Evolutionary conservation across 371 early-diverging fungal genomes (phyloP), one percentile per base, ranked within the genome.

Genomic region (Apophysomyces variabilis): DNA sequence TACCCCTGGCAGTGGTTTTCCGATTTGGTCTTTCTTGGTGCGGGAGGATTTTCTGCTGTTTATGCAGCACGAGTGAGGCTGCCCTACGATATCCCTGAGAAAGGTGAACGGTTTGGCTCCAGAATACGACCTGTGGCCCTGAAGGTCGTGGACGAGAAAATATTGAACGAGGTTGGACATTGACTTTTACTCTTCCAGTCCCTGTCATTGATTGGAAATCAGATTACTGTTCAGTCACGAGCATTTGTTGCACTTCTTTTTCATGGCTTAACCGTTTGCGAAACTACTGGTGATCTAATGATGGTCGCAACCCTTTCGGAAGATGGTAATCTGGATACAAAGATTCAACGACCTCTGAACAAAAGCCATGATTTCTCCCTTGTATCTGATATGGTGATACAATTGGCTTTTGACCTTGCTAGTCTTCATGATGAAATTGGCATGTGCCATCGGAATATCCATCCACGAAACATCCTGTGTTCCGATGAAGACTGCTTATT

Each of bases 1-100:
- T 79, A 74, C 61, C 77, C 76, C 26, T 76, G 76, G 76, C 68
- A 64, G 21, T 79, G 77, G 76, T 79, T 79, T 61, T 76, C 79
- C 0, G 71, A 79, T 58, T 63, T 76, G n/a, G 75, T 74, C n/a
- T 66, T 74, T 66, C 46, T 76, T 21, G 79, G 79, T 13, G 68
- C 77, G 14, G 77, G 79, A 21, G 79, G 79, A 7, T 79, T 79
- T 37, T 79, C 74, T 4, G 75, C 75, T 1, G 73, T 79, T 1
- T 79, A 79, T 41, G 71, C 64, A 43, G 72, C 79, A 26, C 59
- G 70, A 11, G 60, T 76, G 5, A 39, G 58, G 38, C 44, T 76
- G 11, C 66, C 70, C 1, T 76, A 74, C 46, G 79, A 79, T 66
- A 73, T 67, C n/a, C 73, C 70, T 21, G 74, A 72, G 18, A 61